A percentile compares a stretch with the other conserved stretches of the same genome.
These are phyloP conservation scores for Irpex lacteus DNA, from an alignment of 1,284 basidiomycete genomes.

Conservation along the genomic window DNA sequence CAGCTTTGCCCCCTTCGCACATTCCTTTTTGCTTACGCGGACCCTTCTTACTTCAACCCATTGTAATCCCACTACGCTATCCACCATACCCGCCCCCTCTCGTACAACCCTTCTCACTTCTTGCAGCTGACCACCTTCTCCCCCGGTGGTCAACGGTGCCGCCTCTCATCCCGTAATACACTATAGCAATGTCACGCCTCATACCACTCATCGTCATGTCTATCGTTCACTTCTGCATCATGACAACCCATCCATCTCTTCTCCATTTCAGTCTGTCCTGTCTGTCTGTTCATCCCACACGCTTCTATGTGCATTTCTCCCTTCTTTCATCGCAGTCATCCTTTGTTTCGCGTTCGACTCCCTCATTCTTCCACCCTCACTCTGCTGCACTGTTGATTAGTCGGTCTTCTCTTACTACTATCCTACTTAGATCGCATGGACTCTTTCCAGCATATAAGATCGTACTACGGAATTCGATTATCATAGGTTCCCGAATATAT, in stretches of 20 bases:
- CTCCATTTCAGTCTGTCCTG: not conserved
- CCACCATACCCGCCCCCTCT: not conserved
- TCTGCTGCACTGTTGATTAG: constrained; percentile 9
- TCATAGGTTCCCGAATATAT: not conserved
- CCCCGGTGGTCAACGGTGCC: not conserved
- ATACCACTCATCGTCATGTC: constrained; percentile 5
- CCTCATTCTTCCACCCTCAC: not conserved
- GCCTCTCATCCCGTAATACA: not conserved
- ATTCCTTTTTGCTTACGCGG: constrained; percentile 6
- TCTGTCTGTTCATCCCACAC: not conserved
- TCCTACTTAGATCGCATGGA: constrained; percentile 1
- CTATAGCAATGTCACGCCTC: constrained; percentile 6
- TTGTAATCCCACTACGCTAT: constrained; percentile 5
- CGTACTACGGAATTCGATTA: constrained; percentile 3
- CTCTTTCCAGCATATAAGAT: not conserved
- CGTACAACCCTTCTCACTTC: too few species aligned
- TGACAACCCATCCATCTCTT: not conserved
- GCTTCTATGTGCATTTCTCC: not conserved
- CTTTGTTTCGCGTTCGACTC: not conserved
- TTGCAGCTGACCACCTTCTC: not conserved
- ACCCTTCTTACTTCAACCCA: not conserved
- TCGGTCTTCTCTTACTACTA: not conserved
- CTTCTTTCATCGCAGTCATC: not conserved
- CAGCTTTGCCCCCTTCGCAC: not conserved
- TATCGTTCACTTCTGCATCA: not conserved